These are phyloP conservation scores for Fusarium haematococcum DNA, from an alignment of 2,329 filamentous ascomycete genomes.

Conservation along the genomic window DNA sequence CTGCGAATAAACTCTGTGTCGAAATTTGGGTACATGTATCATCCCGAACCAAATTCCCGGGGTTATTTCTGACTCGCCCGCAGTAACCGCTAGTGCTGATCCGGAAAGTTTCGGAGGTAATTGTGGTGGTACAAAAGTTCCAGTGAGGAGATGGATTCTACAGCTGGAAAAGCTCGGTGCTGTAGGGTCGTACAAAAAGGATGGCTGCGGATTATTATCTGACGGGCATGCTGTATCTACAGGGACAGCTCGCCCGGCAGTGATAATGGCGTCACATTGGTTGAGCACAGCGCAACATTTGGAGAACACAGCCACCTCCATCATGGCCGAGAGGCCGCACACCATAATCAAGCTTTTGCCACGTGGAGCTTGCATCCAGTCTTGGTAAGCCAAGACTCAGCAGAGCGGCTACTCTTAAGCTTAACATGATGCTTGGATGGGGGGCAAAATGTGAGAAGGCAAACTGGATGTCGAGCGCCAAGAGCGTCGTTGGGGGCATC, in stretches of 20 bases:
- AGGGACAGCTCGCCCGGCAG: neutral
- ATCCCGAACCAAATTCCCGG: neutral
- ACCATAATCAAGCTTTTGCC: constrained; percentile 15
- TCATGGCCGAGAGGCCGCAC: neutral
- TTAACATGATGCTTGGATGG: constrained; percentile 29
- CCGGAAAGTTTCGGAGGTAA: neutral
- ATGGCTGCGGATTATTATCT: neutral
- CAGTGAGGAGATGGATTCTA: neutral
- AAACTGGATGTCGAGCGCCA: constrained; percentile 4
- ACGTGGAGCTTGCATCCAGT: constrained; percentile 17
- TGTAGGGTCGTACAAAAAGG: neutral
- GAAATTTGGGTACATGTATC: neutral
- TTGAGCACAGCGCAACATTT: neutral
- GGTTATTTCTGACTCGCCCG: neutral
- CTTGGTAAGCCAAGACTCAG: constrained; percentile 24
- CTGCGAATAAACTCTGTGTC: neutral
- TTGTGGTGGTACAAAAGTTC: neutral
- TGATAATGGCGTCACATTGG: neutral
- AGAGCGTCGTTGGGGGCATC: neutral
- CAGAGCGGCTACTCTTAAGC: constrained; percentile 19
- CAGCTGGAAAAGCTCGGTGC: neutral
- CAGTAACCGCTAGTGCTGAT: neutral
- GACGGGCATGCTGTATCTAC: neutral
- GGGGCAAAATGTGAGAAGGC: neutral
- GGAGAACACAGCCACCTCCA: neutral